Evolutionary conservation across 768 basidiomycete genomes (phyloP).

Genomic region (Tephrocybe sp.): DNA sequence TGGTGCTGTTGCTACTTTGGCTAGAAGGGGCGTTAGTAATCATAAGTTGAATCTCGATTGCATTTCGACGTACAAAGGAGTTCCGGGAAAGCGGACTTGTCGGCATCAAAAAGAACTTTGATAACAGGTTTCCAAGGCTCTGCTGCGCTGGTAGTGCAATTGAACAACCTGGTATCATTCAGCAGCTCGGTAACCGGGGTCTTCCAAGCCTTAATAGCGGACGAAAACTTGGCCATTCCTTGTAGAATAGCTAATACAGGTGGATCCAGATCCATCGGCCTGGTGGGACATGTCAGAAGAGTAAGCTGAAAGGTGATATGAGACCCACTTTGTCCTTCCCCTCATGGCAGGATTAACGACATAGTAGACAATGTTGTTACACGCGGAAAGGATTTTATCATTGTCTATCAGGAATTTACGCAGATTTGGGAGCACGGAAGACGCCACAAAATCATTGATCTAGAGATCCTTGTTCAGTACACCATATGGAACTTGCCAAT

Average conservation of each 20-base stretch:
- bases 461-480: slow-evolving; percentile 27
- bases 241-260: slow-evolving; percentile 65
- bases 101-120: slow-evolving; percentile 77
- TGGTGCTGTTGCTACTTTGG: slow-evolving; percentile 78
- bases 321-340: slow-evolving; percentile 64
- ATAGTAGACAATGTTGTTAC: slow-evolving; percentile 83
- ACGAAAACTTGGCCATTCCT: slow-evolving; percentile 78
- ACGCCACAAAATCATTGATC: slow-evolving; percentile 74
- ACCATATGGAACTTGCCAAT: background rate
- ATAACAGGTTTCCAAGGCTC: slow-evolving; percentile 76
- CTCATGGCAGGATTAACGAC: slow-evolving; percentile 81
- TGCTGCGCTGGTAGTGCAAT: slow-evolving; percentile 56
- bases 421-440: slow-evolving; percentile 67
- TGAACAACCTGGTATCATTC: slow-evolving; percentile 87
- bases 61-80: slow-evolving; percentile 59
- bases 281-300: slow-evolving; percentile 22
- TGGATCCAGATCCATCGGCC: slow-evolving; percentile 78
- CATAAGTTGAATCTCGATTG: background rate
- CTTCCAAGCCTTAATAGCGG: slow-evolving; percentile 84
- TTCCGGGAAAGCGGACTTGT: slow-evolving; percentile 85
- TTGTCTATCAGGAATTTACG: slow-evolving; percentile 80
- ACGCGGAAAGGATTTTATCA: slow-evolving; percentile 79
- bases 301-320: background rate
- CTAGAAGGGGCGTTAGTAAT: slow-evolving; percentile 31
- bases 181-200: slow-evolving; percentile 77